Percentiles rank a stretch among this genome's conserved stretches.
These are phyloP conservation scores for Volvox carteri DNA, from an alignment of 163 green algal genomes.

Conservation along the genomic window DNA sequence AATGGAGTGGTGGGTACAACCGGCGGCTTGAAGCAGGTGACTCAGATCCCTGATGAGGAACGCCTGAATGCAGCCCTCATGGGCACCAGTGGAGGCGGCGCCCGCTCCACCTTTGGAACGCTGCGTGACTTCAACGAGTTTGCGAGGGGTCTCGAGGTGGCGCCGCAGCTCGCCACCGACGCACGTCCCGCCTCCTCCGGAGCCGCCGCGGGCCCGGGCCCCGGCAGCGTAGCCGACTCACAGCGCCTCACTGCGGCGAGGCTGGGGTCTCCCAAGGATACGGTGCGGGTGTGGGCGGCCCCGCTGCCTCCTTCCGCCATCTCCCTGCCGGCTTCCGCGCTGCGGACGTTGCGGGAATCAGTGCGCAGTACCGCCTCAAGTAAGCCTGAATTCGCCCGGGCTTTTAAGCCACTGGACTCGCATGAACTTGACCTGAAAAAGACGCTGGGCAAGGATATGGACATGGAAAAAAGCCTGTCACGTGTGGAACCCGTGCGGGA, in stretches of 20 bases:
- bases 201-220: background rate
- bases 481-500: conserved; percentile 56
- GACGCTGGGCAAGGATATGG: conserved; percentile 56
- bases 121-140: conserved; percentile 39
- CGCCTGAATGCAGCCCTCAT: conserved; percentile 27
- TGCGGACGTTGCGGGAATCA: conserved; percentile 51
- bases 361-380: conserved; percentile 45
- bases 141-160: conserved; percentile 41
- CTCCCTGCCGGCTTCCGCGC: conserved; percentile 50
- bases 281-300: conserved; percentile 52
- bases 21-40: conserved; percentile 30
- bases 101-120: conserved; percentile 43
- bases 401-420: conserved; percentile 34
- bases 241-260: background rate
- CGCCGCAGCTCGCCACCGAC: conserved; percentile 23
- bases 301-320: conserved; percentile 58
- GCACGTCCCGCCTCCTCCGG: background rate
- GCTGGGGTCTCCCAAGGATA: conserved; percentile 45
- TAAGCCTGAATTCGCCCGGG: conserved; percentile 52
- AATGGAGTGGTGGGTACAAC: conserved; percentile 22
- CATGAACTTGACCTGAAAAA: conserved; percentile 58
- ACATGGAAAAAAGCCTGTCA: conserved; percentile 48
- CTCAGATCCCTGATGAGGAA: conserved; percentile 29
- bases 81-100: background rate
- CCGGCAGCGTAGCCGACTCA: background rate